Conservation (phyloP, 75 land plant species). For the Sequoia sempervirens region DNA sequence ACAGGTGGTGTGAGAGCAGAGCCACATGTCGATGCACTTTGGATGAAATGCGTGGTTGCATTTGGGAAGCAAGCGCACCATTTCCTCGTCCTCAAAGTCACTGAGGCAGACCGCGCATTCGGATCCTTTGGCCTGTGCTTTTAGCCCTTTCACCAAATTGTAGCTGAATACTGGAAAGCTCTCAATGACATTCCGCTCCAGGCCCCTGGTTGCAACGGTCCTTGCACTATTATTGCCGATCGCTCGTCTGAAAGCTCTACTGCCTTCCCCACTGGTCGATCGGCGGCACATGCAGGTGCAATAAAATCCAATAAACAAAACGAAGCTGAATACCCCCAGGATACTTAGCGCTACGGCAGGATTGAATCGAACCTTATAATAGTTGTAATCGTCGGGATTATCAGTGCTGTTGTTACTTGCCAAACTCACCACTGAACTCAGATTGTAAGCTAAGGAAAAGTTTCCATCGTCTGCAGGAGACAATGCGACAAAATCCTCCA, state of each 20-base stretch:
- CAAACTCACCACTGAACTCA: background rate
- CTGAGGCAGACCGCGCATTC: conserved; percentile 37
- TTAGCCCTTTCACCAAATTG: background rate
- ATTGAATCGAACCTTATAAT: conserved; percentile 25
- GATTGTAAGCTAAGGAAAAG: background rate
- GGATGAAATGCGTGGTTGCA: conserved; percentile 36
- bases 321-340: conserved; percentile 44
- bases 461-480: background rate
- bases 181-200: conserved; percentile 2
- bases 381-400: background rate
- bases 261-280: conserved; percentile 1
- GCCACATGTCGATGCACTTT: conserved; percentile 36
- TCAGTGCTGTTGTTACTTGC: background rate
- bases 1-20: conserved; percentile 30
- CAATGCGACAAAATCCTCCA: background rate
- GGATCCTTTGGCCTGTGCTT: conserved; percentile 7
- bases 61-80: conserved; percentile 24
- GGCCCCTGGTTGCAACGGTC: background rate
- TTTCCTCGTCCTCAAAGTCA: conserved; percentile 27
- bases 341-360: conserved; percentile 60
- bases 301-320: conserved; percentile 73
- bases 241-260: conserved; percentile 12
- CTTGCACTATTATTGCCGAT: background rate
- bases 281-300: conserved; percentile 66
- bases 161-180: conserved; percentile 4